These are phyloP conservation scores for Aspergillus nomiae DNA, from an alignment of 2,329 filamentous ascomycete genomes.

Conservation along the genomic window DNA sequence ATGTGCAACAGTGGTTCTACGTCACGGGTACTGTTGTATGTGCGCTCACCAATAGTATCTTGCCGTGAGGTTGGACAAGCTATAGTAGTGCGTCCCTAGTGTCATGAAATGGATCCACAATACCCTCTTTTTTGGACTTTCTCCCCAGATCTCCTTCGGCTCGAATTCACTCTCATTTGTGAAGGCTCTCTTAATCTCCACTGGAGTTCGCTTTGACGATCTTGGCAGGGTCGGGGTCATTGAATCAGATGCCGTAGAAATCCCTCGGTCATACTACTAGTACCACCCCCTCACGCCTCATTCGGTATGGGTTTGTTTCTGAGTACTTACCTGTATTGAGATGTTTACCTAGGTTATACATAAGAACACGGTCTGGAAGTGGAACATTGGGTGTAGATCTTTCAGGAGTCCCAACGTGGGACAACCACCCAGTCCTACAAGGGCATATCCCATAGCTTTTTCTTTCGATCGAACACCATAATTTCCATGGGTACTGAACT, in stretches of 20 bases:
- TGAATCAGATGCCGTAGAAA: not conserved
- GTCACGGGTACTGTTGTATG: not conserved
- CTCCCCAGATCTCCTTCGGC: not conserved
- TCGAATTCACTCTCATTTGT: not conserved
- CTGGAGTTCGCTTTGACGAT: not conserved
- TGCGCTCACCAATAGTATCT: not conserved
- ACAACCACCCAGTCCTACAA: not conserved
- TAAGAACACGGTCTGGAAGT: not conserved
- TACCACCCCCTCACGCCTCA: not conserved
- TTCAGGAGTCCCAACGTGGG: not conserved
- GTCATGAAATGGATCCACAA: not conserved
- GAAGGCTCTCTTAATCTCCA: not conserved
- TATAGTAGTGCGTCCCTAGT: not conserved
- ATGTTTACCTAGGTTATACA: not conserved
- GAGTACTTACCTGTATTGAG: not conserved
- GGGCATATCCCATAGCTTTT: not conserved
- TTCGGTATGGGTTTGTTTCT: not conserved
- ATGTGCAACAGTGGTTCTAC: not conserved
- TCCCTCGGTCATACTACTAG: not conserved
- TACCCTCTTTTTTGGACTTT: not conserved
- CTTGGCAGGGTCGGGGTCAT: not conserved
- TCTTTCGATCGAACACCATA: not conserved
- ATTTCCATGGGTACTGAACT: not conserved
- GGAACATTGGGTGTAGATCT: not conserved
- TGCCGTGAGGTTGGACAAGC: not conserved